Evolutionary conservation across 2,329 filamentous ascomycete species (phyloP).

Genomic region (Orbilia blumenaviensis): DNA sequence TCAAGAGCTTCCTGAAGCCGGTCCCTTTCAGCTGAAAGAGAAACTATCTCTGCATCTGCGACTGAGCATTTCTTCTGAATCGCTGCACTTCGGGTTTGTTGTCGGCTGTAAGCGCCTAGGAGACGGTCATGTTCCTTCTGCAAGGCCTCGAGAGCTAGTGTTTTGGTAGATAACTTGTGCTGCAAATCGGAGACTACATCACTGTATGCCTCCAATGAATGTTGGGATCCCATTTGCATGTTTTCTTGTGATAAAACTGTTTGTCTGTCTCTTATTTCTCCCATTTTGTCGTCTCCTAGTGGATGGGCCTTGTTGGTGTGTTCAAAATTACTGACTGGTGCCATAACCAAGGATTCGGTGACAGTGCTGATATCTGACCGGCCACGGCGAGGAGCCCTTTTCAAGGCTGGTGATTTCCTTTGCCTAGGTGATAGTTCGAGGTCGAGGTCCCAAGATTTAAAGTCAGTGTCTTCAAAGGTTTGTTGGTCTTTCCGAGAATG

Average conservation of each 20-base stretch:
- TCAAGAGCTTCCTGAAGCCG: constrained; percentile 51
- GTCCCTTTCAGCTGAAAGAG: constrained; percentile 47
- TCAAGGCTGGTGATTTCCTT: constrained; percentile 12
- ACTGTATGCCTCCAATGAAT: constrained; percentile 40
- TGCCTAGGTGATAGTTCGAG: constrained; percentile 26
- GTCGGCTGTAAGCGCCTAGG: constrained; percentile 31
- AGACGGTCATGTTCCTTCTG: constrained; percentile 48
- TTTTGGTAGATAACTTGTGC: constrained; percentile 49
- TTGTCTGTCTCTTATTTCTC: background rate
- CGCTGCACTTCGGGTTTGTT: constrained; percentile 44
- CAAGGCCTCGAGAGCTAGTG: constrained; percentile 36
- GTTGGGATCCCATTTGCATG: constrained; percentile 4
- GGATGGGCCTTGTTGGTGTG: background rate
- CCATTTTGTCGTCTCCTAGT: background rate
- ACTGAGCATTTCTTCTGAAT: constrained; percentile 50
- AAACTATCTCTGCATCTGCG: constrained; percentile 42
- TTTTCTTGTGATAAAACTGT: background rate
- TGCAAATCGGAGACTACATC: constrained; percentile 40
- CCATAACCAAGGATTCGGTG: background rate
- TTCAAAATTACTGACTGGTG: constrained; percentile 17
- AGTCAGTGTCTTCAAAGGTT: constrained; percentile 24
- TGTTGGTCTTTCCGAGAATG: constrained; percentile 44
- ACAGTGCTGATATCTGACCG: background rate
- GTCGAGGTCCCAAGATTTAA: constrained; percentile 46
- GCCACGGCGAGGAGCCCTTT: constrained; percentile 23